Base-by-base conservation (phyloP, 225 moss, liverwort and hornwort genomes). In the Sphagnum tenellum region DNA sequence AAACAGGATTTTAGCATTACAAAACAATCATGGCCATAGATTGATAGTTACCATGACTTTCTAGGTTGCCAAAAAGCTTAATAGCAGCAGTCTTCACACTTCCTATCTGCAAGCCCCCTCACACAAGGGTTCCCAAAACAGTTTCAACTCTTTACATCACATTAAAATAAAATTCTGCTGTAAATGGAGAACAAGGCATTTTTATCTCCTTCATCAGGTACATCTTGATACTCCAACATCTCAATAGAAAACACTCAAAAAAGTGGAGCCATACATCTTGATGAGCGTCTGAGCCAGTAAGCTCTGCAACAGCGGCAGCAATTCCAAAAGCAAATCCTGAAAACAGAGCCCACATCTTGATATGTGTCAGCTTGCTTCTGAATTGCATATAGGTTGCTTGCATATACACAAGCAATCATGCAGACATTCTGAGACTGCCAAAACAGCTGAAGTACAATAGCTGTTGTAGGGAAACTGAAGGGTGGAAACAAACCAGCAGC, bases 261-360 rank as follows among this genome's bases (percentile, higher is more conserved):
- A 70, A 60, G 67, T 29, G 29, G 29, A 29, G 29, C 29, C 29
- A 29, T 29, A 29, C 29, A 29, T 29, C 48, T 29, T 29, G 29
- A 45, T 62, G 57, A 2, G 46, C 3, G 44, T 81, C 77, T 7
- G 70, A 49, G 3, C 81, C 81, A 8, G 68, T 68, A 49, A 81
- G 76, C 67, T 81, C 81, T 5, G 76, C 66, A 2, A 77, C 74
- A 29, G 72, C 77, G 8, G 81, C 81, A 46, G 77, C 70, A 47
- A 74, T 63, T 44, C 71, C 77, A 49, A 77, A 77, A 8, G 81
- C 81, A 50, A 59, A 57, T 62, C 80, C 79, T 78, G 71, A 11
- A 59, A 71, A 59, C 49, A 46, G n/a, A 13, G 52, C 49, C n/a
- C 51, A 7, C 45, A 14, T 5, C 52, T 55, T 9, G 2, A 55